phyloP scores from a whole-genome alignment of 805 yeast species.

The Monosporozyma aerobia region DNA sequence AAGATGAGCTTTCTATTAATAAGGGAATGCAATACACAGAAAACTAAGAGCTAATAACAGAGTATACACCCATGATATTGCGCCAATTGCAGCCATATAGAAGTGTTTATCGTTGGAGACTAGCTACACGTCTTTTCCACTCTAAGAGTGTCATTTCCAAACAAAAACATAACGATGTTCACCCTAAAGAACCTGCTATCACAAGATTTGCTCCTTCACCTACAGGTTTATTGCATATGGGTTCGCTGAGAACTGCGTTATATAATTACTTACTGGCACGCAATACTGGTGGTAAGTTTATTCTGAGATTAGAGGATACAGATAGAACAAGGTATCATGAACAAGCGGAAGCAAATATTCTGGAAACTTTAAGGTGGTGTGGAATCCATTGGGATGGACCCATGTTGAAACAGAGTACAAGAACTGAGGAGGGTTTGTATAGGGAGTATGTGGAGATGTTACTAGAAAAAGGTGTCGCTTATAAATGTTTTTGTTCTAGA shows the following conservation, averaged over 20 bases:
- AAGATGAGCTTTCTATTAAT: neutral
- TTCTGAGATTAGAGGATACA: slow-evolving; percentile 85
- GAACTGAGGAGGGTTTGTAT: slow-evolving; percentile 49
- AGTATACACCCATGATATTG: neutral
- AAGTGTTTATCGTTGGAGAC: neutral
- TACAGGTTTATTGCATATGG: slow-evolving; percentile 89
- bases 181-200: slow-evolving; percentile 51
- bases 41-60: neutral
- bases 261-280: slow-evolving; percentile 80
- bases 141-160: neutral
- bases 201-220: slow-evolving; percentile 98
- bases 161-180: slow-evolving; percentile 19
- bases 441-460: slow-evolving; percentile 46
- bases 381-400: slow-evolving; percentile 76
- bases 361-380: slow-evolving; percentile 70
- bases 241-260: slow-evolving; percentile 86
- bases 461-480: slow-evolving; percentile 62
- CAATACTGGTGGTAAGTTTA: slow-evolving; percentile 69
- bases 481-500: slow-evolving; percentile 78
- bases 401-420: slow-evolving; percentile 73
- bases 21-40: neutral
- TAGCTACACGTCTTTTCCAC: neutral
- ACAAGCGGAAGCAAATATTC: slow-evolving; percentile 78
- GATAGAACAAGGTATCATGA: slow-evolving; percentile 70
- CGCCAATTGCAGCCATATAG: neutral